These are phyloP conservation scores for Fusarium illudens DNA, from an alignment of 2,329 filamentous ascomycete species.

Conservation along the genomic window DNA sequence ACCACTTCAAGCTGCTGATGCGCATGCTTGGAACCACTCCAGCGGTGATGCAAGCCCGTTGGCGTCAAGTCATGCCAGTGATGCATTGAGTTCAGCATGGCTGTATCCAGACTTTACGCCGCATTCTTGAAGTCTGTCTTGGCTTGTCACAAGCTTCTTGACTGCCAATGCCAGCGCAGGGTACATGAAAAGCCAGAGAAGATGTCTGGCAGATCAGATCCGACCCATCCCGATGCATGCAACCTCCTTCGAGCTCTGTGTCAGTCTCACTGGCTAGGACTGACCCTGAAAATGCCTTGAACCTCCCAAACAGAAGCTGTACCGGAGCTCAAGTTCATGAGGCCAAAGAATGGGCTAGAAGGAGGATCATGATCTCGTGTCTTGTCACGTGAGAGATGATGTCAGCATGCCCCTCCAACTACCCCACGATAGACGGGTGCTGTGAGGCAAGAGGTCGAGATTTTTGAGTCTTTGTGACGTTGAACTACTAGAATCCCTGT, in stretches of 20 bases:
- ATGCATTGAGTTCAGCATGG: neutral
- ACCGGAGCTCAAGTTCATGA: neutral
- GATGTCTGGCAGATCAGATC: neutral
- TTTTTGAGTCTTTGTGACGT: slow-evolving; percentile 21
- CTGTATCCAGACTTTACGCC: neutral
- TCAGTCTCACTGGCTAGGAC: neutral
- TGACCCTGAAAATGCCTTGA: neutral
- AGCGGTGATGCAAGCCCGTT: slow-evolving; percentile 23
- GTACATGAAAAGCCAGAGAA: neutral
- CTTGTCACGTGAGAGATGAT: slow-evolving; percentile 28
- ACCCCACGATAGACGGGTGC: slow-evolving; percentile 17
- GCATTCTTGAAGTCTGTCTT: neutral
- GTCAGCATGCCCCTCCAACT: slow-evolving; percentile 35
- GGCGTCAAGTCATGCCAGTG: neutral
- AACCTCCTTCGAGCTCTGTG: neutral
- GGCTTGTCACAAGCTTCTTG: slow-evolving; percentile 1
- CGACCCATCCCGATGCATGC: neutral
- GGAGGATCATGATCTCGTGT: neutral
- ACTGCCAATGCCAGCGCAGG: neutral
- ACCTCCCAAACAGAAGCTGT: neutral
- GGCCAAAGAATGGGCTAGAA: neutral
- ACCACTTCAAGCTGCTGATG: slow-evolving; percentile 5
- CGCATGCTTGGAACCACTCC: neutral
- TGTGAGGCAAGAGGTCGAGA: slow-evolving; percentile 21
- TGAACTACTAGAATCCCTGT: neutral